These are phyloP conservation scores for Solanum appendiculatum DNA, from an alignment of 257 asterid genomes.

Conservation along the genomic window DNA sequence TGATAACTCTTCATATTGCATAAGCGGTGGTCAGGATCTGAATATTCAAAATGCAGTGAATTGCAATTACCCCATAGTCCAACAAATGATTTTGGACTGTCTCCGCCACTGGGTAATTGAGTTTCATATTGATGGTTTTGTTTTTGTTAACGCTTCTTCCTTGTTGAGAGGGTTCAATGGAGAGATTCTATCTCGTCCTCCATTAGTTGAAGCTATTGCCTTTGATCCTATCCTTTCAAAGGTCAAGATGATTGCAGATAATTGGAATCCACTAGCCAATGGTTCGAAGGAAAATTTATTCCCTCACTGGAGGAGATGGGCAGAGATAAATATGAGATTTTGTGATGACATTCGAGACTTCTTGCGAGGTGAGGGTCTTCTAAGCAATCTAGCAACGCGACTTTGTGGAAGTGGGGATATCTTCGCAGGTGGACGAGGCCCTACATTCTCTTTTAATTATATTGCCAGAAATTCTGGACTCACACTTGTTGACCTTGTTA, in stretches of 20 bases:
- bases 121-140: conserved; percentile 78
- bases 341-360: conserved; percentile 62
- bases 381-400: conserved; percentile 72
- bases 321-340: conserved; percentile 62
- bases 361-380: conserved; percentile 60
- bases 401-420: conserved; percentile 91
- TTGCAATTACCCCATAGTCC: conserved; percentile 69
- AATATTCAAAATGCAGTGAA: conserved; percentile 35
- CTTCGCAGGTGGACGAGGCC: conserved; percentile 74
- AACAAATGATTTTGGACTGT: conserved; percentile 70
- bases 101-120: conserved; percentile 84
- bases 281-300: conserved; percentile 33
- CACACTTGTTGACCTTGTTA: conserved; percentile 77
- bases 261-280: conserved; percentile 48
- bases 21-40: conserved; percentile 17
- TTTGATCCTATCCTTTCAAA: conserved; percentile 80
- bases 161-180: conserved; percentile 52
- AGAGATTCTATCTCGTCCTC: conserved; percentile 75
- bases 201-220: conserved; percentile 79
- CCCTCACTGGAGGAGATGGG: conserved; percentile 99
- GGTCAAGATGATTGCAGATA: conserved; percentile 69
- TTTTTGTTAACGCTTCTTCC: conserved; percentile 58
- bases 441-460: conserved; percentile 72
- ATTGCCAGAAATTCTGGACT: conserved; percentile 68
- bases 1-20: conserved; percentile 33